Base-by-base conservation (phyloP, 148 eudicot genomes). In the Diospyros kaki region DNA sequence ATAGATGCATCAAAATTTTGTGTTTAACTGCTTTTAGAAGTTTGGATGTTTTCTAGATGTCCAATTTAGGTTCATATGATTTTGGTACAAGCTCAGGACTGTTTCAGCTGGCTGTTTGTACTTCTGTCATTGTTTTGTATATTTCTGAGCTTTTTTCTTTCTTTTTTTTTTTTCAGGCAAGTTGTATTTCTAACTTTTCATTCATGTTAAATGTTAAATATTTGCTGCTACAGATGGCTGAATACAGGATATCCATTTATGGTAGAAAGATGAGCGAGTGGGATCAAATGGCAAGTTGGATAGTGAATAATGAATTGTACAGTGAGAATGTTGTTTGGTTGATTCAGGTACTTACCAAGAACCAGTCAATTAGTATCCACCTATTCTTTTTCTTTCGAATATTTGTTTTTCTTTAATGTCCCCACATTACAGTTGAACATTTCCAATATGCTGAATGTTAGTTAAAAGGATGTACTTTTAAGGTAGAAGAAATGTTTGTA, bases 251-350 rank as follows among this genome's bases (percentile, higher is more conserved):
- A 75, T 95, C 99, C 17, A 93, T 95, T 76, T 93, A 95, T 80
- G 99, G 99, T 60, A 84, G 99, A 80, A 95, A 95, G 91, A 91
- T 88, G 83, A 93, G 99, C 62, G 99, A 95, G 85, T 95, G 99
- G 99, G 99, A 95, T 77, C 92, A 90, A 75, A 75, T 95, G 72
- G 97, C 97, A 63, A 95, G 99, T 80, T 95, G 99, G 99, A 85
- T 95, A 55, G 94, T 95, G 64, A 95, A 95, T 80, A 95, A 95
- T 81, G 96, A 93, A 42, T 74, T 95, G 77, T 91, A 95, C 86
- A 89, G 94, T 77, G 96, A 87, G 82, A 95, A 95, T 86, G 99
- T 93, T 88, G 99, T 95, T 76, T 95, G 99, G 99, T 78, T 95
- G 83, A 95, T 95, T 82, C 99, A 95, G 99, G 93, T 76, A 76